Base-by-base conservation (phyloP, 2,329 filamentous ascomycete species). In the Phaeophleospora eucalypticola region DNA sequence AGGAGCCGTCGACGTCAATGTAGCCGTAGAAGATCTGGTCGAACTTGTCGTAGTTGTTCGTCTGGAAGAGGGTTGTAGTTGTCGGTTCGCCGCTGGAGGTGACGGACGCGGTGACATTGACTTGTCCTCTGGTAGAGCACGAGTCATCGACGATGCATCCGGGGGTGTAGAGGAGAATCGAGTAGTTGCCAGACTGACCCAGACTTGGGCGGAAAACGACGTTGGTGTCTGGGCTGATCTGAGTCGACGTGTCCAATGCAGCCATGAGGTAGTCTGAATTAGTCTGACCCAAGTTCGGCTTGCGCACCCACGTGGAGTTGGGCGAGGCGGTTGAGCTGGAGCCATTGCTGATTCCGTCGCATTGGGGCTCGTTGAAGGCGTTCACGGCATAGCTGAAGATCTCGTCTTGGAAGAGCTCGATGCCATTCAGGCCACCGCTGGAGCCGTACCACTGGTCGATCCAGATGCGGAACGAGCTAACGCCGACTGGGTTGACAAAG, bases 41-140 rank as follows among this genome's bases (percentile, higher is more conserved):
- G 63, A 95, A 97, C 68, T 98, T 98, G 73, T 97, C 91, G 66
- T 84, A 94, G 65, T 94, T 80, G 70, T 98, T 98, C 15, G 90
- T 95, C 68, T 98, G 93, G 64, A 80, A 94, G 6, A 96, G 71
- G 0, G 79, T 77, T 1, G 76, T 80, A 20, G 80, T 76, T 47
- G 83, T 75, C 4, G 79, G 73, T 27, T 43, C 71, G 57, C 58
- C 68, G 62, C 46, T 69, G 60, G 63, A 75, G 60, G 57, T 69
- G 73, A 93, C 82, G 18, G 76, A 77, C 27, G 83, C 87, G 1
- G 86, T 91, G 43, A 98, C 76, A 57, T 89, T 89, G 47, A 96
- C 84, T 59, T 82, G 80, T 14, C 91, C 93, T 61, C 93, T 83
- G 12, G 77, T 82, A 15, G 65, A 66, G 65, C 94, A 98, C 2